Evolutionary conservation across 768 basidiomycete species (phyloP).

Genomic region (Naganishia randhawae): DNA sequence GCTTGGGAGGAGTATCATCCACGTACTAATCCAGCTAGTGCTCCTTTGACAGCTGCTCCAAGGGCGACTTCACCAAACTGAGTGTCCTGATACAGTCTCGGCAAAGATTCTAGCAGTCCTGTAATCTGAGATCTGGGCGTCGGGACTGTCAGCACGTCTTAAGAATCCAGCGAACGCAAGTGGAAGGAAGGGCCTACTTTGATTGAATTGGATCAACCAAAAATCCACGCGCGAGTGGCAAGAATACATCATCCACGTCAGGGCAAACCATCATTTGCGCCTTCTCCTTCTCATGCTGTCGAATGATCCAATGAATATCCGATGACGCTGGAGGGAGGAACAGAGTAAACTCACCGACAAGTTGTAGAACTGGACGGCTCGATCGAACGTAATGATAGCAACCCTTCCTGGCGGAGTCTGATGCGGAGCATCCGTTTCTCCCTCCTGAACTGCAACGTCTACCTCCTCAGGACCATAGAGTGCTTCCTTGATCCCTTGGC

Average conservation of each 20-base stretch:
- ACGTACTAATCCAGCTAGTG: conserved; percentile 68
- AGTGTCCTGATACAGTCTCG: conserved; percentile 60
- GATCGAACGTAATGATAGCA: conserved; percentile 80
- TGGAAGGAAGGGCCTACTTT: conserved; percentile 55
- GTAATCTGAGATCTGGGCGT: conserved; percentile 61
- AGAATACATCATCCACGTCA: conserved; percentile 88
- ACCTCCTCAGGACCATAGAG: conserved; percentile 61
- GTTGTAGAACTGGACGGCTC: conserved; percentile 78
- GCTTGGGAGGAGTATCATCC: neutral
- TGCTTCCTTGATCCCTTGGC: conserved; percentile 60
- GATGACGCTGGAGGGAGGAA: too few relatives aligned
- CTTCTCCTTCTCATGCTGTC: conserved; percentile 53
- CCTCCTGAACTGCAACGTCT: conserved; percentile 34
- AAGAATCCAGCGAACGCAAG: neutral
- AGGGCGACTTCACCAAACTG: conserved; percentile 62
- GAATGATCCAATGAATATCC: neutral
- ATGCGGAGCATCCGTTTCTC: conserved; percentile 48
- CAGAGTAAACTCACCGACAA: conserved; percentile 58
- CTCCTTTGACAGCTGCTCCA: conserved; percentile 70
- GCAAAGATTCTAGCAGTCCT: conserved; percentile 63
- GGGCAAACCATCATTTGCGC: conserved; percentile 73
- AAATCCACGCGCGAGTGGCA: conserved; percentile 67
- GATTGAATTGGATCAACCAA: conserved; percentile 72
- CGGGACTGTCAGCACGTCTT: neutral
- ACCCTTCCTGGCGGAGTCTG: conserved; percentile 50